A percentile compares a stretch with the other conserved stretches of the same genome.
These are phyloP conservation scores for Hypoxylon sp. DNA, from an alignment of 2,329 filamentous ascomycete species.

Conservation along the genomic window DNA sequence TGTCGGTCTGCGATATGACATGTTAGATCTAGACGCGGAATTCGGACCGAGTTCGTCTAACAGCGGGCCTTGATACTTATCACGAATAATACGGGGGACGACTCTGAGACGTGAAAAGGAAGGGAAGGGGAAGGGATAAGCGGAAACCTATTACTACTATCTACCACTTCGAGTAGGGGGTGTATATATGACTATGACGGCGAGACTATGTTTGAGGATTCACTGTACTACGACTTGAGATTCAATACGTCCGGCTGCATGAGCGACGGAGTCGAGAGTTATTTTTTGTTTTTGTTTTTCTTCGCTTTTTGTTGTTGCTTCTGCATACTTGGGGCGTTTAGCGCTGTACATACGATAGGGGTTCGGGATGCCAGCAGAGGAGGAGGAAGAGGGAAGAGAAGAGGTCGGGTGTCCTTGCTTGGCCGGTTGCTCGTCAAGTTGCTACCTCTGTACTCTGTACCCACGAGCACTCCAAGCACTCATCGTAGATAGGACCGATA, in stretches of 20 bases:
- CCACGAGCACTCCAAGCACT: background rate
- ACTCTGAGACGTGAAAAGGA: background rate
- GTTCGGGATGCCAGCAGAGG: constrained; percentile 3
- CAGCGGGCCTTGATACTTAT: constrained; percentile 28
- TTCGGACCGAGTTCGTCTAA: constrained; percentile 42
- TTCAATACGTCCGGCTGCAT: constrained; percentile 44
- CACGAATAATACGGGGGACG: constrained; percentile 1
- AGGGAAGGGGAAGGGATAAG: background rate
- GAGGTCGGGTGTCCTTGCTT: background rate
- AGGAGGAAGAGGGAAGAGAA: constrained; percentile 4
- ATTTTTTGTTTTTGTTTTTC: constrained; percentile 2
- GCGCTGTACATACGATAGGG: constrained; percentile 16
- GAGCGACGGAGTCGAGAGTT: constrained; percentile 43
- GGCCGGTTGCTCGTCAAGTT: constrained; percentile 15
- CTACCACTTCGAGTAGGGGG: constrained; percentile 11
- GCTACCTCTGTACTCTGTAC: constrained; percentile 8
- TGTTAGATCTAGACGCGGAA: constrained; percentile 35
- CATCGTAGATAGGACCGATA: background rate
- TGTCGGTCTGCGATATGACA: background rate
- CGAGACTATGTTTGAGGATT: constrained; percentile 26
- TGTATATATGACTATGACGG: constrained; percentile 30
- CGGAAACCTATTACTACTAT: constrained; percentile 2
- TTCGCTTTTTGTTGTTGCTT: constrained; percentile 6
- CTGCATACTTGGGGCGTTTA: constrained; percentile 31
- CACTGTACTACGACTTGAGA: constrained; percentile 40